Evolutionary conservation across 805 yeast genomes (phyloP).

Genomic region (Pichia cabralensis): DNA sequence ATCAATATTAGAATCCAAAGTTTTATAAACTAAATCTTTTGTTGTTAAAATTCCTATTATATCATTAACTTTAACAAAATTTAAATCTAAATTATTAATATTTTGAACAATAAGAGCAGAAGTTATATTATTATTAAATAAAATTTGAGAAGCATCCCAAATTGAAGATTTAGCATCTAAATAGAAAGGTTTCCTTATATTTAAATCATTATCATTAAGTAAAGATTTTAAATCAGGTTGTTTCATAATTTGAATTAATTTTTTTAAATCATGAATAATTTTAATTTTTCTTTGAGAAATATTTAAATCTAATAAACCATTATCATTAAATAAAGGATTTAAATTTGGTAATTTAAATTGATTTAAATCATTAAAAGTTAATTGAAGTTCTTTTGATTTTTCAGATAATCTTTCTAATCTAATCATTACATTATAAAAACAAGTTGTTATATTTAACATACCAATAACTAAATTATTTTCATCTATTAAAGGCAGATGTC

Average conservation of each 20-base stretch:
- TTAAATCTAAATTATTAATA: slow-evolving; percentile 13
- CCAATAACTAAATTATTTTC: slow-evolving; percentile 29
- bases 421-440: slow-evolving; percentile 37
- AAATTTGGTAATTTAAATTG: neutral
- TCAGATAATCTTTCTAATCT: slow-evolving; percentile 31
- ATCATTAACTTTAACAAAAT: slow-evolving; percentile 14
- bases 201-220: slow-evolving; percentile 18
- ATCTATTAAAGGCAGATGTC: slow-evolving; percentile 35
- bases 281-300: slow-evolving; percentile 19
- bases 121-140: slow-evolving; percentile 30
- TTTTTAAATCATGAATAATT: slow-evolving; percentile 27
- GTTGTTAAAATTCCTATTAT: slow-evolving; percentile 38
- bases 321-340: slow-evolving; percentile 7
- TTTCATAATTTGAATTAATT: slow-evolving; percentile 30
- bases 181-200: slow-evolving; percentile 24
- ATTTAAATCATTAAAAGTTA: slow-evolving; percentile 21
- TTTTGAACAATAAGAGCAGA: slow-evolving; percentile 29
- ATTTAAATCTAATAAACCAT: slow-evolving; percentile 18
- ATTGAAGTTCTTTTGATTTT: slow-evolving; percentile 27
- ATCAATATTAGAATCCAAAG: slow-evolving; percentile 28
- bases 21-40: slow-evolving; percentile 35
- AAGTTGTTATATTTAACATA: slow-evolving; percentile 35
- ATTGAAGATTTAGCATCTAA: slow-evolving; percentile 30
- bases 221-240: slow-evolving; percentile 30
- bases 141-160: slow-evolving; percentile 29